Evolutionary conservation across 2,329 filamentous ascomycete genomes (phyloP), one percentile per base, ranked within the genome.

Genomic region (Chrysosporium queenslandicum): DNA sequence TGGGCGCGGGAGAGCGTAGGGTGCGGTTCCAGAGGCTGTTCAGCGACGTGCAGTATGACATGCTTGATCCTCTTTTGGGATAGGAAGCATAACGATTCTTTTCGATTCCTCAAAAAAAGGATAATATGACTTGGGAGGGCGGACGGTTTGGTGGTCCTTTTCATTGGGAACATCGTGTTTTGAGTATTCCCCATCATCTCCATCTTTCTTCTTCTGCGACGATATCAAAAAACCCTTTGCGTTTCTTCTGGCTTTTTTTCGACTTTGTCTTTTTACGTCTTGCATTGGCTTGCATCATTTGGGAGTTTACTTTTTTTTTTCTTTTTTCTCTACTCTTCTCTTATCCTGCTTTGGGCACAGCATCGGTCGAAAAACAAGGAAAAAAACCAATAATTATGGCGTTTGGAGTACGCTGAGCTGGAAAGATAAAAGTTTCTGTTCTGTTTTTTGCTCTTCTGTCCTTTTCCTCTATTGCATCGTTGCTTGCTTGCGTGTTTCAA

Each of bases 11-110:
- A 21, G 68, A 71, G 59, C 58, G 68, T 20, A 60, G 60, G 39
- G 46, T 67, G 55, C 58, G 69, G 46, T 66, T 64, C 51, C 56
- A 65, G 57, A 62, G 65, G 53, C 62, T 71, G 51, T 54, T 71
- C 47, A 49, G 37, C 7, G 39, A 50, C 16, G 30, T 12, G 9
- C 49, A 56, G 32, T 53, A 47, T 29, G 45, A 50, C 20, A 53
- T 48, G 41, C 39, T 55, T 29, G 41, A 58, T 40, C 40, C 40
- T 27, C 40, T 39, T 18, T 56, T 50, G 32, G 49, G 49, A 52
- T 54, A 50, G 25, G 37, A 25, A 23, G 7, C 45, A 47, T 23
- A 3, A 29, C 23, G 12, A n/a, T 45, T 45, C 11, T 30, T 30
- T 30, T 30, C 11, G 29, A 6, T 30, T 30, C 11, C 11, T 30